Conservation (phyloP, 2,329 filamentous ascomycete species). For the Aspergillus flavus region DNA sequence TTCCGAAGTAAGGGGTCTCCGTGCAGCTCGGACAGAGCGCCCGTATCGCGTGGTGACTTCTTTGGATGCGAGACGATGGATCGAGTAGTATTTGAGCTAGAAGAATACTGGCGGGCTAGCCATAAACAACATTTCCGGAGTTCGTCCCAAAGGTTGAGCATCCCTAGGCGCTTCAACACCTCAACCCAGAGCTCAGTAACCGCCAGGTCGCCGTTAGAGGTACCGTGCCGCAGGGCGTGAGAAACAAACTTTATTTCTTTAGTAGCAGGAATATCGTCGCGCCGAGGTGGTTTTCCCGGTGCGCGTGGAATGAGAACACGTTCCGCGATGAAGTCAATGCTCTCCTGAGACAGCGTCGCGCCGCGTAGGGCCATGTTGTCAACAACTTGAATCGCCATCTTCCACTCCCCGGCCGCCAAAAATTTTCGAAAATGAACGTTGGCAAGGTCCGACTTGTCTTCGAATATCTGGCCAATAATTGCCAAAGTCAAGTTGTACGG, state of each 20-base stretch:
- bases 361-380: constrained; percentile 54
- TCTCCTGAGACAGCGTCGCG: constrained; percentile 46
- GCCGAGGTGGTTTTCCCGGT: constrained; percentile 25
- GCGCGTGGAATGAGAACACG: constrained; percentile 35
- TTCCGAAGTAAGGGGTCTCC: constrained; percentile 34
- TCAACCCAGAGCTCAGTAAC: constrained; percentile 57
- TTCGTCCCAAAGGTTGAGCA: constrained; percentile 55
- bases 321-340: constrained; percentile 48
- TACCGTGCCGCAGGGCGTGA: constrained; percentile 51
- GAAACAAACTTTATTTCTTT: constrained; percentile 47
- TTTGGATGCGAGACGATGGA: constrained; percentile 13
- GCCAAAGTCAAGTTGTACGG: constrained; percentile 60
- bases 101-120: constrained; percentile 51
- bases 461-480: constrained; percentile 49
- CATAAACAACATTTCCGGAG: constrained; percentile 55
- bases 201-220: constrained; percentile 48
- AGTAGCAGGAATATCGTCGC: constrained; percentile 36
- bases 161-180: constrained; percentile 62
- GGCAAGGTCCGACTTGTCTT: constrained; percentile 33
- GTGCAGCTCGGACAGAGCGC: constrained; percentile 5
- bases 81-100: constrained; percentile 12
- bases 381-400: constrained; percentile 36
- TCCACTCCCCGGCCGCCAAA: constrained; percentile 35
- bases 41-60: not conserved
- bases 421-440: constrained; percentile 46